Evolutionary conservation across 179 eudicot genomes (phyloP), one percentile per base, ranked within the genome.

Genomic region (Camellia oleifera): DNA sequence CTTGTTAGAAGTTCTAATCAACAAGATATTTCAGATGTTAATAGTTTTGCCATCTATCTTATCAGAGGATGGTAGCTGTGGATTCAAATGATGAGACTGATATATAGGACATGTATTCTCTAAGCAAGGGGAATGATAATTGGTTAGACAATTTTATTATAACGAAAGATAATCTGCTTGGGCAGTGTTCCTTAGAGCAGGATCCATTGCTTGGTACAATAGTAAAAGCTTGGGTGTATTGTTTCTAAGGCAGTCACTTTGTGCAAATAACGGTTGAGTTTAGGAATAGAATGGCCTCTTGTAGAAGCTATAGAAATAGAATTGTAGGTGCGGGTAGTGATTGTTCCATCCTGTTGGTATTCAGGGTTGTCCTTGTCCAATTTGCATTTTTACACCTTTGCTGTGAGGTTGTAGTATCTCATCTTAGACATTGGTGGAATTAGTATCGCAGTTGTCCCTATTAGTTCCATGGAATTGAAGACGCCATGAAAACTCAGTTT

Each of bases 321-420:
- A 54, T 54, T 54, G 58, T 10, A 54, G 4, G 18, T 6, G n/a
- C 14, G 9, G 79, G 7, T 46, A 76, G 4, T 63, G 58, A 20
- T 50, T 72, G 61, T 72, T 72, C 45, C 75, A 72, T 13, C 7
- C 20, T 76, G 58, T 18, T 48, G 70, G 58, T 23, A 70, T 4
- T 10, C 13, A 11, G 2, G 58, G 58, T 40, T 42, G n/a, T 44
- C 20, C 18, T 13, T 68, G 18, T 14, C 3, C 2, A 70, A 70
- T 70, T 70, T 70, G 26, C n/a, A 32, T 4, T 40, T 48, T 48
- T 48, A 48, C 52, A 4, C 14, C 23, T 44, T 20, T 46, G 44
- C 53, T 76, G 9, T 50, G 52, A 76, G 53, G 45, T 8, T 53
- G 57, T 20, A 44, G 58, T 63, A 62, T 44, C 52, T 9, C 61